These are phyloP conservation scores for Sphagnum magellanicum DNA, from an alignment of 228 moss, liverwort and hornwort genomes.

Conservation along the genomic window DNA sequence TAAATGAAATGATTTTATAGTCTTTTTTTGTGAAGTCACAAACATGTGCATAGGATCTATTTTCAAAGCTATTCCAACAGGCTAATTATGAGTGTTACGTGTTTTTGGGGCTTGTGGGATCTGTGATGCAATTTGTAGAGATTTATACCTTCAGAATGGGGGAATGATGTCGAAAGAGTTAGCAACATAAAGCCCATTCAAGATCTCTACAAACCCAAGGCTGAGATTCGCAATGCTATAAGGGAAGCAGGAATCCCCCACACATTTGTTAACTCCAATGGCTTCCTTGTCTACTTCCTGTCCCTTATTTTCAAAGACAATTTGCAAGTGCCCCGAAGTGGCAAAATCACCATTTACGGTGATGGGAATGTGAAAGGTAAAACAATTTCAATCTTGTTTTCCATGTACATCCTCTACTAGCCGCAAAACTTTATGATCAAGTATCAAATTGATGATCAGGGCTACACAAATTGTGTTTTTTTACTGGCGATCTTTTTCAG, in stretches of 20 bases:
- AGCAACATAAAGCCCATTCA: conserved; percentile 2
- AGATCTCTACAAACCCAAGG: conserved; percentile 2
- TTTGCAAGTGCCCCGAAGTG: conserved; percentile 24
- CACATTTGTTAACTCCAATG: conserved; percentile 17
- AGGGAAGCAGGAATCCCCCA: no score
- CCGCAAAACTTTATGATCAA: no score
- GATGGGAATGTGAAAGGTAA: conserved; percentile 34
- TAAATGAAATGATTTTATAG: no score
- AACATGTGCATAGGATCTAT: neutral
- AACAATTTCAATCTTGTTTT: no score
- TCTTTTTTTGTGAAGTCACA: neutral
- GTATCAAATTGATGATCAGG: no score
- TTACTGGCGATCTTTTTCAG: no score
- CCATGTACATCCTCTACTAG: no score
- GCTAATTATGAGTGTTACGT: no score
- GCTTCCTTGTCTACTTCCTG: conserved; percentile 14
- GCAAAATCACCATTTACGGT: conserved; percentile 21
- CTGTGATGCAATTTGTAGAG: no score
- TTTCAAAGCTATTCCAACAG: neutral
- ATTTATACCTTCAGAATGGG: conserved; percentile 43
- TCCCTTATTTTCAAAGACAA: conserved; percentile 13
- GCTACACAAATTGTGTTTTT: no score
- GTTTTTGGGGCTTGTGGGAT: no score
- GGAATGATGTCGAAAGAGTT: conserved; percentile 13
- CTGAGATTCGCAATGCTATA: no score